Conservation (phyloP, 1,139 yeast genomes). For the Taphrina confusa region DNA sequence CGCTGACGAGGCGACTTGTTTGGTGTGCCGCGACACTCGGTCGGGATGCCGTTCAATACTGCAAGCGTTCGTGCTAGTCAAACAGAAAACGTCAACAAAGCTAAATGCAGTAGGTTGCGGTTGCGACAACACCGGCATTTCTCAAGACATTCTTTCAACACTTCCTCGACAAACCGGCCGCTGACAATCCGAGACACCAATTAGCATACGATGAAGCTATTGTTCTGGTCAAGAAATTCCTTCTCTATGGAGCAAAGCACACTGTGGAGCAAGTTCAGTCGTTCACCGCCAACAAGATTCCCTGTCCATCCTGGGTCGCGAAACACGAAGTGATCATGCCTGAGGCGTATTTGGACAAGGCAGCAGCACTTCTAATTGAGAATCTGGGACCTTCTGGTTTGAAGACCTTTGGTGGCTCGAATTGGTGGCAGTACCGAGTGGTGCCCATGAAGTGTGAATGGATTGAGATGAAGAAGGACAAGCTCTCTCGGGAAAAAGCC, state of each 20-base stretch:
- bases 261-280: slow-evolving; percentile 34
- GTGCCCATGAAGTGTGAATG: slow-evolving; percentile 31
- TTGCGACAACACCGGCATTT: slow-evolving; percentile 27
- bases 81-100: not conserved
- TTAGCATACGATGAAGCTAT: slow-evolving; percentile 30
- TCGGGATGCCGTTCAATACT: slow-evolving; percentile 31
- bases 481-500: slow-evolving; percentile 1
- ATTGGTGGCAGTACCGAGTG: slow-evolving; percentile 34
- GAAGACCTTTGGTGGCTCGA: slow-evolving; percentile 24
- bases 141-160: slow-evolving; percentile 32
- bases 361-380: slow-evolving; percentile 13
- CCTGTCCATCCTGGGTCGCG: slow-evolving; percentile 33
- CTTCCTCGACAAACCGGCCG: slow-evolving; percentile 20
- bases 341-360: slow-evolving; percentile 17
- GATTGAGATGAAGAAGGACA: slow-evolving; percentile 35
- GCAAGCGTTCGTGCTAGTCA: slow-evolving; percentile 21
- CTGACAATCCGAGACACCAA: slow-evolving; percentile 24
- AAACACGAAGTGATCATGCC: slow-evolving; percentile 22
- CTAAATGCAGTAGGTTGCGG: slow-evolving; percentile 27
- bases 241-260: slow-evolving; percentile 27
- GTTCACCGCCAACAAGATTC: slow-evolving; percentile 32
- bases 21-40: too few species aligned
- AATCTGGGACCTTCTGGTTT: slow-evolving; percentile 22
- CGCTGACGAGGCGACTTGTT: too few species aligned
- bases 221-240: slow-evolving; percentile 28